Evolutionary conservation across 345 rosid species (phyloP), one percentile per base, ranked within the genome.

Genomic region (Garcia nutans): DNA sequence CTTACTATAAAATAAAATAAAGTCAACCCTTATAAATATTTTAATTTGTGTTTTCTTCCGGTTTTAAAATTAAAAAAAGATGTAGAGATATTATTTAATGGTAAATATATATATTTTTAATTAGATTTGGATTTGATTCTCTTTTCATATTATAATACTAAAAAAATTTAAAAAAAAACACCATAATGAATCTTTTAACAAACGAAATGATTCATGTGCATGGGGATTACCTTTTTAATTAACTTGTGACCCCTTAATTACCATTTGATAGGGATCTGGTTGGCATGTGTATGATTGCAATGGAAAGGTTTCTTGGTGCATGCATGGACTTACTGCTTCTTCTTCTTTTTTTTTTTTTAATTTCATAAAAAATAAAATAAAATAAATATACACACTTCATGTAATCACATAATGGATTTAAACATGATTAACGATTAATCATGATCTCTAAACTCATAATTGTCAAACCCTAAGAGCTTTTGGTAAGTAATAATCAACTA

Each of bases 391-490:
- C 64, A 82, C 75, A 82, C 49, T 76, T 45, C 37, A 82, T 24
- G 47, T 19, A 28, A 65, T 49, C 55, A 11, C 67, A 56, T 9
- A 28, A 49, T 61, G 45, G 78, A 49, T 63, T 44, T 44, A 44
- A 19, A 65, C 83, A 74, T 65, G 55, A 63, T 44, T 74, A 76
- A 20, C 74, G 58, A 69, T 41, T 45, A 70, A 79, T 81, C 76
- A 76, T 76, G 75, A 65, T 65, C 75, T 71, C 71, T 74, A 65
- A 56, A 55, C 81, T 54, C 84, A 75, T 77, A 69, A 72, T 68
- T 82, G 87, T 79, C 88, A 85, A 85, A 83, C 75, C 88, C 86
- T 80, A 74, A 66, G 84, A 82, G 76, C 85, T 83, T 84, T 81
- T 80, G 78, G 78, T 80, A 63, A 77, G 83, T 63, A 65, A 79